Evolutionary conservation across 345 rosid genomes (phyloP).

Genomic region (Pugionium dolabratum): DNA sequence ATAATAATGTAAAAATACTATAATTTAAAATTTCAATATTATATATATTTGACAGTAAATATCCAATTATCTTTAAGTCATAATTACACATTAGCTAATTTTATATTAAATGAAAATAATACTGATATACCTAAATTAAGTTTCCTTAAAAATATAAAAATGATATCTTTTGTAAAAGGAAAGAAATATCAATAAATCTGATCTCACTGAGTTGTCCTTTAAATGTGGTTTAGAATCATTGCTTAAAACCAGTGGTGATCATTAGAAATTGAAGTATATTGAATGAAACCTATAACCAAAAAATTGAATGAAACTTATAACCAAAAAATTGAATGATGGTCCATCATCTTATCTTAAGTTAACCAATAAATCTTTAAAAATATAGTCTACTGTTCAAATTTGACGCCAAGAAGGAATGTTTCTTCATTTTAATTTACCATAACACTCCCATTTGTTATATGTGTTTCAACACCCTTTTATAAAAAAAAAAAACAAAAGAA

Average conservation of each 20-base stretch:
- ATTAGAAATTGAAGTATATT: not conserved
- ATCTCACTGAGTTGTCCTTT: not conserved
- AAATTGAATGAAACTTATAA: slow-evolving; percentile 18
- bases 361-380: too few species aligned
- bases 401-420: too few species aligned
- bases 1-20: too few species aligned
- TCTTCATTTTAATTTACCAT: too few species aligned
- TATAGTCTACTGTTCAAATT: too few species aligned
- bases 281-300: not conserved
- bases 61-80: too few species aligned
- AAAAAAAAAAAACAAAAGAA: slow-evolving; percentile 19
- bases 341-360: slow-evolving; percentile 22
- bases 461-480: slow-evolving; percentile 8
- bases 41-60: too few species aligned
- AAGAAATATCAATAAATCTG: not conserved
- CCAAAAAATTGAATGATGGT: slow-evolving; percentile 23
- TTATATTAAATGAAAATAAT: too few species aligned
- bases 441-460: not conserved
- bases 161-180: too few species aligned
- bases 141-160: not conserved
- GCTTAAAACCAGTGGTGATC: slow-evolving; percentile 15
- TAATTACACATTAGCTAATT: too few species aligned
- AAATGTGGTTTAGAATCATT: not conserved
- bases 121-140: not conserved
- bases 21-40: too few species aligned